Base-by-base conservation (phyloP, 208 protist genomes). In the Leishmania martiniquensis region DNA sequence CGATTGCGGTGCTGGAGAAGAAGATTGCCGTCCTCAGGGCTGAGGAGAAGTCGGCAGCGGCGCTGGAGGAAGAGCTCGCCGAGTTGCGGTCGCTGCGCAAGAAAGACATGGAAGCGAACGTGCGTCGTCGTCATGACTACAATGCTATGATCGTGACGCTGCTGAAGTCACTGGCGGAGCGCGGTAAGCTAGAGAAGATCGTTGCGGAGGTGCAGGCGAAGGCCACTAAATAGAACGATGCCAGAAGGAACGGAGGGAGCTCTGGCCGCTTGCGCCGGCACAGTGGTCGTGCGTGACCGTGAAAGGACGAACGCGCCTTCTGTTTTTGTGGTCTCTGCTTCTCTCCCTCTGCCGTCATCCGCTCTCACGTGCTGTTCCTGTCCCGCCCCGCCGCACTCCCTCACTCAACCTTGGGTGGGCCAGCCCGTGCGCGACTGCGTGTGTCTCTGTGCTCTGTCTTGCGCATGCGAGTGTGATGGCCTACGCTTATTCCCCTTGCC, bases 111-210 rank as follows among this genome's bases (percentile, higher is more conserved):
- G 74, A 85, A 22, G 99, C 99, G 74, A 99, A 99, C 82, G 74
- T 88, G n/a, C 90, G 98, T 37, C 89, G 98, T 45, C 98, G 97
- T 57, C 98, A 99, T 84, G 99, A 99, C 87, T 99, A 99, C 88
- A 92, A 98, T 20, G 98, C 98, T 15, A 98, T 99, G 86, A 87
- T 99, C 57, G 86, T 99, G 6, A 91, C 96, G 74, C 80, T 99
- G 47, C 83, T 99, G 17, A 95, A 98, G 71, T 76, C 98, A 12
- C 83, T 99, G 34, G 97, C 97, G 29, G 90, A 99, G 85, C 98
- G 96, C 73, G 97, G 94, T 2, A 81, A 96, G 78, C 83, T 99
- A 32, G 57, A 89, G 39, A 84, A 69, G 34, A 85, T 99, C 34
- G 45, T 81, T 0, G 62, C 72, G 59, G 72, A 82, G 25, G 75